Evolutionary conservation across 1,284 basidiomycete genomes (phyloP), one percentile per base, ranked within the genome.

Genomic region (Puccinia horiana): DNA sequence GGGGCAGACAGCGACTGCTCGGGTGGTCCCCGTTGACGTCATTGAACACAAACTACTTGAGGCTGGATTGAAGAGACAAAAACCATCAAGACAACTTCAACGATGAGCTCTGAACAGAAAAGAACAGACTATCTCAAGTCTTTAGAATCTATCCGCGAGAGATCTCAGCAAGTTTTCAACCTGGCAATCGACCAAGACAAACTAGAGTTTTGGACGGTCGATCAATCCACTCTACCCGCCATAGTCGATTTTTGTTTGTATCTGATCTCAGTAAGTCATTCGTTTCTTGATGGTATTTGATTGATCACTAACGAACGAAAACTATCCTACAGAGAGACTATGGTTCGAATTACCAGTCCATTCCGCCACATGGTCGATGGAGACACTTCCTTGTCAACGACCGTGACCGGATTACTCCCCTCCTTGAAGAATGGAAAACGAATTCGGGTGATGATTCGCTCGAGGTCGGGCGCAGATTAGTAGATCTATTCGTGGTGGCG

Each of bases 401-500:
- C 1, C 91, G 91, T 1, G 87, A 89, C 8, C 91, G 93, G 65
- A 89, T 95, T 56, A 87, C 89, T 76, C 91, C 91, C 14, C 87
- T 92, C 40, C 88, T 92, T 37, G 86, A 86, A 1, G 29, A 73
- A 74, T 86, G 85, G 85, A 61, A 83, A 4, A 8, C 40, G 14
- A 83, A 83, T 1, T 69, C 77, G 6, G 85, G 86, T 83, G 65
- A 90, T 83, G 85, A 87, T 4, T 90, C 85, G 4, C 82, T 90
- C 76, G 93, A 94, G 85, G 90, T 90, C 63, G 90, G 91, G 75
- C 91, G 91, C 76, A 90, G 94, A 0, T 89, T 95, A 29, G 89
- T 98, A 85, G 96, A 98, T 88, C 90, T 98, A 44, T 96, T 96
- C 88, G 90, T 98, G 83, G 94, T 96, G 26, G 94, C 94, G 6